Conservation (phyloP, 371 early-diverging fungal genomes). For the Syncephalis plumigaleata region DNA sequence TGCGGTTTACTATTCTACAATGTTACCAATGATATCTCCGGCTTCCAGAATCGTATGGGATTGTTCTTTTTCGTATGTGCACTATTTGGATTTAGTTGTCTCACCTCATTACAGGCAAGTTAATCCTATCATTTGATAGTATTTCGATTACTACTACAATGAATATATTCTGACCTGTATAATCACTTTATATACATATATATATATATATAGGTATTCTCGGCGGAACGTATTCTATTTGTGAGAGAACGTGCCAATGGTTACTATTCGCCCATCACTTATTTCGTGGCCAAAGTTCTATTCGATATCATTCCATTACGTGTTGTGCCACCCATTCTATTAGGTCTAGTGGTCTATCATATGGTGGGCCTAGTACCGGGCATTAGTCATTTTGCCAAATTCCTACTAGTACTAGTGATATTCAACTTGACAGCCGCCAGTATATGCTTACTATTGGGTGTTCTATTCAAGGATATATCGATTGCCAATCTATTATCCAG, state of each 20-base stretch:
- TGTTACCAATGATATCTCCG: constrained; percentile 58
- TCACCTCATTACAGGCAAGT: constrained; percentile 39
- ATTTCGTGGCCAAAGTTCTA: constrained; percentile 57
- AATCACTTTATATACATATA: too few species aligned
- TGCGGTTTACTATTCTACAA: constrained; percentile 73
- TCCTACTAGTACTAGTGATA: constrained; percentile 64
- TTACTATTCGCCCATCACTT: constrained; percentile 61
- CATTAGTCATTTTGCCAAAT: constrained; percentile 49
- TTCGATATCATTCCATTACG: constrained; percentile 69
- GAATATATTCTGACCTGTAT: too few species aligned
- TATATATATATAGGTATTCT: constrained; percentile 21
- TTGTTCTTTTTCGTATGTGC: constrained; percentile 70
- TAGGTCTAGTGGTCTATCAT: constrained; percentile 65
- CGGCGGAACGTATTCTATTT: constrained; percentile 54
- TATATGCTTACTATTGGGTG: constrained; percentile 59
- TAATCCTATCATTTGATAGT: too few species aligned
- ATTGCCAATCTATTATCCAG: constrained; percentile 63
- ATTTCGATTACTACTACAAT: too few species aligned
- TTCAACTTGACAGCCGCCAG: constrained; percentile 74
- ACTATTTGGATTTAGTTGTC: constrained; percentile 58
- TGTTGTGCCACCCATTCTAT: constrained; percentile 64
- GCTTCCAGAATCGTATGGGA: constrained; percentile 80
- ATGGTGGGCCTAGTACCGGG: constrained; percentile 75
- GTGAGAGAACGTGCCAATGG: constrained; percentile 72
- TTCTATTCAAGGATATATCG: constrained; percentile 52